Conservation (phyloP, 2,329 filamentous ascomycete species). For the Calonectria hongkongensis region DNA sequence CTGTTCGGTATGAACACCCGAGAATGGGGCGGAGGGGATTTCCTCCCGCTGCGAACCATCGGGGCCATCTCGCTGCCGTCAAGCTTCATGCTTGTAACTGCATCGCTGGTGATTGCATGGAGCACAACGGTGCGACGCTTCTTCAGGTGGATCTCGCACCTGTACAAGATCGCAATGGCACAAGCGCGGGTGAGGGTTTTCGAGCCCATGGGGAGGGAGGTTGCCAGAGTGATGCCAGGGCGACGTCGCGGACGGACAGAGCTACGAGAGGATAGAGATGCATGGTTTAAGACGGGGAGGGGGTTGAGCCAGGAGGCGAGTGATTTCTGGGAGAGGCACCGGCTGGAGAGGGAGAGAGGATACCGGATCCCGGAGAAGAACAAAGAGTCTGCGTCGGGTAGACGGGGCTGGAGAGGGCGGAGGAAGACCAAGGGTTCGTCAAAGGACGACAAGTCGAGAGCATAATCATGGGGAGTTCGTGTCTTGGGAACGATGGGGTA, state of each 20-base stretch:
- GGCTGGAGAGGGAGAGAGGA: constrained; percentile 62
- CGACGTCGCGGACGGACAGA: constrained; percentile 36
- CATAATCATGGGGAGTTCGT: background rate
- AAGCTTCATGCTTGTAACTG: constrained; percentile 68
- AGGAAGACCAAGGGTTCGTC: constrained; percentile 21
- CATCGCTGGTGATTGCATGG: constrained; percentile 74
- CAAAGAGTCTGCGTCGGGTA: constrained; percentile 43
- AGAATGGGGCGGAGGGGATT: constrained; percentile 74
- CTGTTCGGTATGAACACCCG: constrained; percentile 79
- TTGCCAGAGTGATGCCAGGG: constrained; percentile 45
- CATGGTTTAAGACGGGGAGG: constrained; percentile 33
- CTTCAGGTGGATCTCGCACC: constrained; percentile 51
- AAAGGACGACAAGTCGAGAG: constrained; percentile 30
- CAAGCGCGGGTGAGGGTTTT: constrained; percentile 52
- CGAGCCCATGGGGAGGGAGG: constrained; percentile 45
- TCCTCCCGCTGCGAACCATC: constrained; percentile 66
- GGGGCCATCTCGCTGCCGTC: constrained; percentile 69
- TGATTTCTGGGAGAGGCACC: constrained; percentile 65
- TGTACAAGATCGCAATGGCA: constrained; percentile 40
- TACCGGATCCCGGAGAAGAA: constrained; percentile 65
- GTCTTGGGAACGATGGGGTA: constrained; percentile 6
- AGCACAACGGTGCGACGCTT: constrained; percentile 66
- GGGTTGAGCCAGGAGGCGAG: constrained; percentile 58
- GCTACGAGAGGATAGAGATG: constrained; percentile 48
- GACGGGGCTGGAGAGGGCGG: constrained; percentile 30